Conservation (phyloP, 345 rosid genomes). For the Brassica rapa region DNA sequence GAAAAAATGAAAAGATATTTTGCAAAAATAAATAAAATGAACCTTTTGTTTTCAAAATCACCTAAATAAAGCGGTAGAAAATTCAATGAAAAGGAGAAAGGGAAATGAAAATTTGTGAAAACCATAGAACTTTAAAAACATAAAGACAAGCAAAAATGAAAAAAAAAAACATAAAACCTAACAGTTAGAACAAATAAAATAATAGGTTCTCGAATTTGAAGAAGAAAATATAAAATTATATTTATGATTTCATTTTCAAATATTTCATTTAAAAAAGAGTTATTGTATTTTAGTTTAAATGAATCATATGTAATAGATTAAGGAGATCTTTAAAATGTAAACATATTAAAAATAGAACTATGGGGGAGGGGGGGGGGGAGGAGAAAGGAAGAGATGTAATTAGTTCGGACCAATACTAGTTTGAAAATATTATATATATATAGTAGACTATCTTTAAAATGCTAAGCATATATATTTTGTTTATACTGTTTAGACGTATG, state of each 20-base stretch:
- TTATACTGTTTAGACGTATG: not conserved
- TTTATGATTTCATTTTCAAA: not conserved
- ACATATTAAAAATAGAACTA: no score
- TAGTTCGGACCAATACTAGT: no score
- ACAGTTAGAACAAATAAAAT: not conserved
- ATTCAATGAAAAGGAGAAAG: not conserved
- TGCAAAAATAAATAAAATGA: no score
- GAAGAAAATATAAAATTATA: not conserved
- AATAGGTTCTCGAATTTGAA: not conserved
- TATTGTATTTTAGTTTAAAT: no score
- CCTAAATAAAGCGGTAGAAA: not conserved
- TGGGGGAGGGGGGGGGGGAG: no score
- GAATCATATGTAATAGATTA: no score
- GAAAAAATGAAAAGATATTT: not conserved
- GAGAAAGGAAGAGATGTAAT: no score
- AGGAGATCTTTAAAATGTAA: no score
- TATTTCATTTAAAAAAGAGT: not conserved
- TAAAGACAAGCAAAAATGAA: not conserved
- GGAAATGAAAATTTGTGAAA: not conserved
- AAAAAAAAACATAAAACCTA: not conserved
- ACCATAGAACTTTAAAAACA: not conserved
- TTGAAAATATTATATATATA: no score
- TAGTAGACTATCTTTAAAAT: slow-evolving; percentile 41
- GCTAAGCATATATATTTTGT: not conserved
- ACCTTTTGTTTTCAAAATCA: no score